Evolutionary conservation across 306 rosid genomes (phyloP).

Genomic region (Geum urbanum): DNA sequence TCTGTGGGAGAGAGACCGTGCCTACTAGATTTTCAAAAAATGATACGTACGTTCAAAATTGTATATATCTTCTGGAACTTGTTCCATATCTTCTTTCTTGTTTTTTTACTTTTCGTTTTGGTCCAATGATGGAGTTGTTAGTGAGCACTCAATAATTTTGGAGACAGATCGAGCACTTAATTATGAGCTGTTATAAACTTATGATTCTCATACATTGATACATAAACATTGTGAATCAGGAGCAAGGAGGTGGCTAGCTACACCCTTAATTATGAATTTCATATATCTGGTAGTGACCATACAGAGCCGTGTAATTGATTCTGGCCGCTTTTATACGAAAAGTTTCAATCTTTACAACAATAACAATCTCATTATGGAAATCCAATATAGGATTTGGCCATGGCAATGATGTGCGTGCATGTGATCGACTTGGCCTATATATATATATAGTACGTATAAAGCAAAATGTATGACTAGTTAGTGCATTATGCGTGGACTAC

Average conservation of each 20-base stretch:
- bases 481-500: background rate
- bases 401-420: constrained; percentile 6
- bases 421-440: background rate
- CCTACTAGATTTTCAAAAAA: too few species aligned
- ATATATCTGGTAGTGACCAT: background rate
- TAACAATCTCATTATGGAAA: constrained; percentile 1
- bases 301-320: background rate
- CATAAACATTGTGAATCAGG: background rate
- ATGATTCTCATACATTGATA: background rate
- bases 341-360: background rate
- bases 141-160: background rate
- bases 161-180: background rate
- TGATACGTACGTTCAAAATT: too few species aligned
- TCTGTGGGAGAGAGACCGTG: too few species aligned
- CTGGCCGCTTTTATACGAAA: background rate
- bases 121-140: background rate
- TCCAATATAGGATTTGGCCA: background rate
- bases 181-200: background rate
- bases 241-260: too few species aligned
- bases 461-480: background rate
- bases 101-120: background rate
- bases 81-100: too few species aligned
- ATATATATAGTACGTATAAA: too few species aligned
- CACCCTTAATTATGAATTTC: background rate
- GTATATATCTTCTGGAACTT: too few species aligned